Percentiles rank a stretch among this genome's conserved stretches.
These are phyloP conservation scores for Aquilaria yunnanensis DNA, from an alignment of 345 rosid genomes.

Conservation along the genomic window DNA sequence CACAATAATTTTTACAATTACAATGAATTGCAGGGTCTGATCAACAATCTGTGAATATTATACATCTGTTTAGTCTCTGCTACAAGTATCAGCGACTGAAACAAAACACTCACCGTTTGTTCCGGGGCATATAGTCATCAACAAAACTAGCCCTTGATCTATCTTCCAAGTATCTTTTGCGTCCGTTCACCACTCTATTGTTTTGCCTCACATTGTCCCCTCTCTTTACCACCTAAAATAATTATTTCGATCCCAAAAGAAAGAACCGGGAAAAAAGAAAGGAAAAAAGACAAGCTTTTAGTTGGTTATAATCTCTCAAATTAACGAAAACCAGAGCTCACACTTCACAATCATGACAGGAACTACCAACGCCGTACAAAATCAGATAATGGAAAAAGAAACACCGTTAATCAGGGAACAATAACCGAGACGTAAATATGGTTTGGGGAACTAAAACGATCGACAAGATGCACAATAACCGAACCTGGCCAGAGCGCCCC, in stretches of 20 bases:
- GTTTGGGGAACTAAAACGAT: not conserved
- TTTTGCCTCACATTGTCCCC: conserved; percentile 5
- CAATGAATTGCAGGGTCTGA: no score
- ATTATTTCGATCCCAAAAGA: not conserved
- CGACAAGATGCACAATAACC: no score
- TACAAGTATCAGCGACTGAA: no score
- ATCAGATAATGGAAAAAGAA: not conserved
- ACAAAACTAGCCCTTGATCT: conserved; percentile 14
- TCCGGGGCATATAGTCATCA: conserved; percentile 5
- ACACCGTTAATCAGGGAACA: not conserved
- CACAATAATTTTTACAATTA: no score
- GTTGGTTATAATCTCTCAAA: not conserved
- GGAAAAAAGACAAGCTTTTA: not conserved
- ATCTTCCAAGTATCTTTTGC: conserved; percentile 24
- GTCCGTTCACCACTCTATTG: conserved; percentile 17
- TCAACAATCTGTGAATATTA: no score
- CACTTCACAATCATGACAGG: conserved; percentile 1
- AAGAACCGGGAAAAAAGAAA: not conserved
- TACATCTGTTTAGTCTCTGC: no score
- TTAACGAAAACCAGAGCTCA: not conserved
- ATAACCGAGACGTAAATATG: not conserved
- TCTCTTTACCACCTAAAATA: conserved; percentile 30
- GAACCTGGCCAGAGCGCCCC: conserved; percentile 39
- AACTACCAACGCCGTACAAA: not conserved
- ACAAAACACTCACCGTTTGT: conserved; percentile 22